Evolutionary conservation across 1,284 basidiomycete species (phyloP), one percentile per base, ranked within the genome.

Genomic region (Trichosporon faecale): DNA sequence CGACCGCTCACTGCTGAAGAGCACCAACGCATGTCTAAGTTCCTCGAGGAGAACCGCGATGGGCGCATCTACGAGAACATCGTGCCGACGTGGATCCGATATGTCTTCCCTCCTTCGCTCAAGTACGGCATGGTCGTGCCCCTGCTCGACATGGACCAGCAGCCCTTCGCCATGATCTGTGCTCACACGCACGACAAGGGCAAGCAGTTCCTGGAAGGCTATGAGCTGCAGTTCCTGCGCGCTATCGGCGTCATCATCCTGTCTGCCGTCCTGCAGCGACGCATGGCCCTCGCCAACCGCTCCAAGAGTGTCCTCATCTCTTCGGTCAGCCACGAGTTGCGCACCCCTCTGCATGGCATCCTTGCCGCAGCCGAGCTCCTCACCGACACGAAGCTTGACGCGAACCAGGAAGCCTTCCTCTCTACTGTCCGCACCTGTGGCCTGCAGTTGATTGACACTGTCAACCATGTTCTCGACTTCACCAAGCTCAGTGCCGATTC

Each of bases 391-490:
- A 83, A 87, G 29, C 85, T 98, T 55, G 91, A 90, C 77, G 88
- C 91, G 57, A 90, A 90, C 25, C 95, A 98, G 80, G 83, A 86
- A 3, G 94, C 94, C 0, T 97, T 95, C 84, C 85, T 98, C 68
- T 91, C 85, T 55, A 86, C 86, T 0, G 81, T 85, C 3, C 79
- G 83, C 55, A 82, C 81, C 0, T 84, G 83, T 70, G 85, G 85
- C 16, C 85, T 85, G 66, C 85, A 85, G 40, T 78, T 87, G 29
- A 84, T 86, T 66, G 86, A 87, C 74, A 85, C 86, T 0, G 95
- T 98, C 70, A 98, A 98, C 79, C 95, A 98, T 77, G 95, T 98
- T 6, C 86, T 98, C 44, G 95, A 98, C 82, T 98, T 96, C 79
- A 97, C 95, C 40, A 98, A 98, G 80, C 87, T 97, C 23, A 95